Evolutionary conservation across 257 asterid genomes (phyloP), one percentile per base, ranked within the genome.

Genomic region (Thymus quinquecostatus): DNA sequence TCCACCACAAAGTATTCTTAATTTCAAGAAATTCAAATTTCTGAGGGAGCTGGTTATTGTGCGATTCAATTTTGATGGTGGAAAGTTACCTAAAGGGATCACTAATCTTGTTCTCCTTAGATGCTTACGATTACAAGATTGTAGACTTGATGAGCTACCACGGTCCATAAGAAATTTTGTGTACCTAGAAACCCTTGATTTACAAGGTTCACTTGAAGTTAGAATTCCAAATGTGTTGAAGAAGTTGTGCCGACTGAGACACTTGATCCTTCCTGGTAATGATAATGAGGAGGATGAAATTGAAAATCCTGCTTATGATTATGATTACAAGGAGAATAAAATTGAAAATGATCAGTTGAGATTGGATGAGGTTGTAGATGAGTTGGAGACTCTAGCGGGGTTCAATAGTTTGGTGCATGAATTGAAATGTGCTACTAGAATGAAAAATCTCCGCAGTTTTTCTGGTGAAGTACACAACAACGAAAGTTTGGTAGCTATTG

Each of bases 231-330:
- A 44, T 58, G 74, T 44, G 8, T 32, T 69, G 13, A 57, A 45
- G 21, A 45, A 33, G 11, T 6, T 69, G 74, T 3, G 8, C 9
- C 38, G 66, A 8, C 29, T 80, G 12, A 76, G 30, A 53, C 60
- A 68, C 36, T 44, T 80, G 64, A 1, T 10, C 8, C 74, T 80
- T 58, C 74, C 76, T 10, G n/a, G 1, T 0, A 49, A 36, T 62
- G 14, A 13, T 1, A 32, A 1, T 21, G 21, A 21, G 21, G 21
- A 21, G 21, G 21, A 21, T 21, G 21, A 21, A 21, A 21, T 21
- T 21, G 21, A 21, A 21, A 21, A 21, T 21, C 21, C 21, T 21
- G 21, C 21, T 21, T 21, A 21, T 21, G 21, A 21, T 21, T 21
- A 21, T 21, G 21, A 21, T 21, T 21, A 21, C 21, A 21, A 21